Base-by-base conservation (phyloP, 148 eudicot genomes). In the Linanthus parryae region DNA sequence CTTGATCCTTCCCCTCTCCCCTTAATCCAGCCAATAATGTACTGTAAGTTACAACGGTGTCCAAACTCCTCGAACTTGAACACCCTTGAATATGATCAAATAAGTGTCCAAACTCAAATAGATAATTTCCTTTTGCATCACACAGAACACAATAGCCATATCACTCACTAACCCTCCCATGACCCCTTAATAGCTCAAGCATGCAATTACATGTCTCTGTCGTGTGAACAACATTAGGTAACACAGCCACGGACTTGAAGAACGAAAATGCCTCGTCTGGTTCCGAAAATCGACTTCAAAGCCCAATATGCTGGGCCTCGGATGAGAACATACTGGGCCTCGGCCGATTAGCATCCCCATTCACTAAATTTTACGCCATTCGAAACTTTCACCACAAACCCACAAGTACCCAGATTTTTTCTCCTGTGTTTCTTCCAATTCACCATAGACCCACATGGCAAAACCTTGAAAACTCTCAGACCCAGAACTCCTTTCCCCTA, bases 41-140 rank as follows among this genome's bases (percentile, higher is more conserved):
- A 76, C 87, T 92, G 71, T 81, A 87, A 50, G 98, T 92, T 50
- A 87, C 98, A 33, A 87, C 87, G 19, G 95, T 74, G 84, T 79
- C 64, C 96, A 90, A 39, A 90, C 94, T 44, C 94, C 98, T 48
- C 72, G 67, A 22, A 92, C 61, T 59, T 63, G 40, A 43, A 92
- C 70, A 56, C 46, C 75, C 65, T 61, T 84, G 27, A 92, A 92
- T 56, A 92, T 77, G 33, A 70, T 87, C 75, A 83, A 62, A 67
- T 92, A 92, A 14, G 98, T 92, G 59, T 52, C 50, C 62, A 74
- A 68, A 75, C 58, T 80, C 85, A 94, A 71, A 44, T 84, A 77
- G 30, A 92, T 87, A 30, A 87, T 92, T 62, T 87, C 87, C 65
- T 74, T 81, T 72, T 92, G 98, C 98, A 92, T 92, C 54, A 84